These are phyloP conservation scores for Vachellia collinsii DNA, from an alignment of 306 rosid species.

Conservation along the genomic window DNA sequence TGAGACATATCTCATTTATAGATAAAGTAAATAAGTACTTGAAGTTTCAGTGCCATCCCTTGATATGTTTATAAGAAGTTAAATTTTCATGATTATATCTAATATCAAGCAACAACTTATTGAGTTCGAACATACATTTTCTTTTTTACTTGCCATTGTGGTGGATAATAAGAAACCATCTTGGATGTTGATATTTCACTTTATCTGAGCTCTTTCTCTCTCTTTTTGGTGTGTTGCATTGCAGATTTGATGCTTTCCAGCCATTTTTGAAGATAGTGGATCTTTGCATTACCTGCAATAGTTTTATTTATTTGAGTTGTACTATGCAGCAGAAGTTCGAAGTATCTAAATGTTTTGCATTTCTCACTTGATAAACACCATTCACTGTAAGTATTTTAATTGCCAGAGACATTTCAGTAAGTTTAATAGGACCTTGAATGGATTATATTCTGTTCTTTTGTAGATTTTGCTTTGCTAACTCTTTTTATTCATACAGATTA, in stretches of 20 bases:
- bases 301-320: constrained; percentile 40
- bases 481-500: constrained; percentile 37
- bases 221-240: constrained; percentile 24
- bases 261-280: constrained; percentile 35
- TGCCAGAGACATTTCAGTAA: not conserved
- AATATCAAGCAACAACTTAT: constrained; percentile 8
- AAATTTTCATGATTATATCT: constrained; percentile 8
- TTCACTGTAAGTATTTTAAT: constrained; percentile 35
- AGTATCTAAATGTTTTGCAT: constrained; percentile 6
- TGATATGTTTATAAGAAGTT: not conserved
- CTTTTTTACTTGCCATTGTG: constrained; percentile 28
- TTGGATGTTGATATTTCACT: constrained; percentile 4
- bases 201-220: constrained; percentile 32
- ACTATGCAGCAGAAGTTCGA: constrained; percentile 33
- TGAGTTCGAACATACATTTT: constrained; percentile 29
- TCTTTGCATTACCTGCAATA: constrained; percentile 39
- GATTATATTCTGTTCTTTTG: constrained; percentile 7
- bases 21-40: not conserved
- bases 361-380: constrained; percentile 28
- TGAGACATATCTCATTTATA: not conserved
- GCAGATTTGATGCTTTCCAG: constrained; percentile 38
- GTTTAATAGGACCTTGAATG: constrained; percentile 36
- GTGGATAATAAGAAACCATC: constrained; percentile 15
- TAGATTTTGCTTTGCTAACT: constrained; percentile 36
- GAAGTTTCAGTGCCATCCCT: not conserved